Evolutionary conservation across 192 early-diverging fungal genomes (phyloP).

Genomic region (Coemansia sp.): DNA sequence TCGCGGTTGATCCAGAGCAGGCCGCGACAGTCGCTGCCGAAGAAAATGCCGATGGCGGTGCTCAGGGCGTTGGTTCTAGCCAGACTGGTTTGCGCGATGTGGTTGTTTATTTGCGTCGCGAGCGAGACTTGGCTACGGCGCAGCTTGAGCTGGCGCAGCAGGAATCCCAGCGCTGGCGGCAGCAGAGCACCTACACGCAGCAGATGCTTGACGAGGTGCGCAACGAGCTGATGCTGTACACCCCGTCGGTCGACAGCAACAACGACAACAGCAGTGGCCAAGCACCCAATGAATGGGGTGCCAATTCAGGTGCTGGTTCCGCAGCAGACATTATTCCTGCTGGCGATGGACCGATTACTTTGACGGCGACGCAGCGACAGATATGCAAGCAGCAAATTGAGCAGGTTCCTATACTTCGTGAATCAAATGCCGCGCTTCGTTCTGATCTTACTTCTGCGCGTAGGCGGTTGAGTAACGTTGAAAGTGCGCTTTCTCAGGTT

Average conservation of each 20-base stretch:
- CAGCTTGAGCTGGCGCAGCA: constrained; percentile 67
- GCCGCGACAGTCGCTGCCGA: constrained; percentile 1
- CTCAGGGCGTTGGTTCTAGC: constrained; percentile 12
- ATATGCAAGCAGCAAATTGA: constrained; percentile 69
- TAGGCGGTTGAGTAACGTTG: constrained; percentile 21
- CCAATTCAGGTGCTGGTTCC: constrained; percentile 35
- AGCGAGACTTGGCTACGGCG: constrained; percentile 70
- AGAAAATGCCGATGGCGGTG: neutral
- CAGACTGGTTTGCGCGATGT: constrained; percentile 59
- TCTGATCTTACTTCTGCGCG: constrained; percentile 52
- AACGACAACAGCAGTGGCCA: neutral
- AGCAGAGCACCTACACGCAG: constrained; percentile 64
- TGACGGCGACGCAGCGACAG: constrained; percentile 58
- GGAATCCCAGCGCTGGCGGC: constrained; percentile 64
- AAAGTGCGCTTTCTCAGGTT: constrained; percentile 57
- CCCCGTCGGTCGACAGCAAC: constrained; percentile 7
- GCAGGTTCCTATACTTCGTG: constrained; percentile 67
- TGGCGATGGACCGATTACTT: constrained; percentile 43
- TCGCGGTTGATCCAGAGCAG: constrained; percentile 38
- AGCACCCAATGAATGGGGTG: no score
- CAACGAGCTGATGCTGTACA: constrained; percentile 52
- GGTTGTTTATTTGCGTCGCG: constrained; percentile 66
- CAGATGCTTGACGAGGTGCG: constrained; percentile 69
- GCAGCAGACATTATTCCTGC: constrained; percentile 8
- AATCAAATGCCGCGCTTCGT: constrained; percentile 76